Conservation (phyloP, 441 rosid genomes). For the Adansonia gregorii region DNA sequence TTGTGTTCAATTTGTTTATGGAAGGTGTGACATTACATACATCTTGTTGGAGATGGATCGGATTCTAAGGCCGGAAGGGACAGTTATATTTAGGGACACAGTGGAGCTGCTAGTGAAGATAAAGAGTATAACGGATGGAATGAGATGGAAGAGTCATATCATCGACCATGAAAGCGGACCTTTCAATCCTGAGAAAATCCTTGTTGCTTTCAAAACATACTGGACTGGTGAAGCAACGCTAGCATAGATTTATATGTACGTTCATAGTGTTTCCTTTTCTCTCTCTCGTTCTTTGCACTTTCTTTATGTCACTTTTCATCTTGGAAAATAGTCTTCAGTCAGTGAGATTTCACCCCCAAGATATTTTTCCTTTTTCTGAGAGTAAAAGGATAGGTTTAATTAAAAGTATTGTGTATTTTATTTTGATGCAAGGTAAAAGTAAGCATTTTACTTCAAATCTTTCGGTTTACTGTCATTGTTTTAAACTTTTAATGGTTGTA, state of each 20-base stretch:
- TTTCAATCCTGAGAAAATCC: slow-evolving; percentile 89
- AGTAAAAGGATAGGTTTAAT: background rate
- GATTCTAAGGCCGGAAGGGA: slow-evolving; percentile 89
- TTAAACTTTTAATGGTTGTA: background rate
- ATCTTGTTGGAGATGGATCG: slow-evolving; percentile 96
- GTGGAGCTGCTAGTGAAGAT: slow-evolving; percentile 79
- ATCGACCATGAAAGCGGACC: slow-evolving; percentile 95
- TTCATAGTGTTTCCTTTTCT: background rate
- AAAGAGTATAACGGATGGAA: slow-evolving; percentile 68
- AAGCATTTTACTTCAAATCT: background rate
- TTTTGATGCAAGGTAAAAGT: background rate
- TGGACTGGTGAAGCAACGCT: slow-evolving; percentile 68
- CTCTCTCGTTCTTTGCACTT: background rate
- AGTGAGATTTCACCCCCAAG: background rate
- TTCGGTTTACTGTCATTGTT: background rate
- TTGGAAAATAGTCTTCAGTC: background rate
- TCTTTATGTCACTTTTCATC: background rate
- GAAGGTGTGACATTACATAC: slow-evolving; percentile 77
- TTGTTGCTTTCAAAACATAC: slow-evolving; percentile 79
- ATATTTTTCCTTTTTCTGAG: background rate
- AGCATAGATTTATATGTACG: slow-evolving; percentile 23
- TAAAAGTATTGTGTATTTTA: background rate
- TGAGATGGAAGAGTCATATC: slow-evolving; percentile 86
- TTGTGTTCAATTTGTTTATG: slow-evolving; percentile 18
- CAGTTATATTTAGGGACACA: slow-evolving; percentile 80